phyloP scores from a whole-genome alignment of 768 basidiomycete species.

The Phylloporus arenicola region DNA sequence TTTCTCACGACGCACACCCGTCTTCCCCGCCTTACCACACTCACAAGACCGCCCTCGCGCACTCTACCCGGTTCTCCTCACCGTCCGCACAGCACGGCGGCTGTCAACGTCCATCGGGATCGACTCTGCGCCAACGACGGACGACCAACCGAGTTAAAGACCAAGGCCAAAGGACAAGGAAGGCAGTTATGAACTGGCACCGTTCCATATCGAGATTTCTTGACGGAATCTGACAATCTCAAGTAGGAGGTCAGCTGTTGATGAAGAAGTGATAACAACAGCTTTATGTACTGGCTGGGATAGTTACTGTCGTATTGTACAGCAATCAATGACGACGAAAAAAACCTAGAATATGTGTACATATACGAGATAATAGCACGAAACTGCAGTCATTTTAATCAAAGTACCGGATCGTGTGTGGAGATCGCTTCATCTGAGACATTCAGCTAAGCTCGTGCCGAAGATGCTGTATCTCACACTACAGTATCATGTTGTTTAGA shows the following conservation, averaged over 20 bases:
- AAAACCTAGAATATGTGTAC: slow-evolving; percentile 25
- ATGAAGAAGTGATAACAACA: not conserved
- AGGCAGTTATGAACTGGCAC: not conserved
- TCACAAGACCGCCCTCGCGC: no score
- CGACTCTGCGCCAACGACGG: slow-evolving; percentile 21
- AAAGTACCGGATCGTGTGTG: not conserved
- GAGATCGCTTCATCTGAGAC: slow-evolving; percentile 4
- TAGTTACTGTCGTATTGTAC: slow-evolving; percentile 18
- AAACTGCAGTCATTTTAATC: not conserved
- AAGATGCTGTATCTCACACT: slow-evolving; percentile 28
- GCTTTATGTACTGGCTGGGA: slow-evolving; percentile 1
- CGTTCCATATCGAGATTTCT: slow-evolving; percentile 8
- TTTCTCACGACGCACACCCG: no score
- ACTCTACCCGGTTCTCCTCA: no score
- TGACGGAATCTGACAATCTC: slow-evolving; percentile 39
- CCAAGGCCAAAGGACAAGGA: not conserved
- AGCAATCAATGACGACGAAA: slow-evolving; percentile 5
- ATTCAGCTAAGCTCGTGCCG: not conserved
- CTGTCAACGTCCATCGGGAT: slow-evolving; percentile 19
- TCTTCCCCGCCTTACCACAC: no score
- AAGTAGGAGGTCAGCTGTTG: slow-evolving; percentile 37
- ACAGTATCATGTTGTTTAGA: slow-evolving; percentile 46
- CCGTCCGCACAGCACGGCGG: no score
- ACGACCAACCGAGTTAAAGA: slow-evolving; percentile 25
- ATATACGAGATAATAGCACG: slow-evolving; percentile 12